Evolutionary conservation across 2,329 filamentous ascomycete genomes (phyloP).

Genomic region (Rutstroemia sp.): DNA sequence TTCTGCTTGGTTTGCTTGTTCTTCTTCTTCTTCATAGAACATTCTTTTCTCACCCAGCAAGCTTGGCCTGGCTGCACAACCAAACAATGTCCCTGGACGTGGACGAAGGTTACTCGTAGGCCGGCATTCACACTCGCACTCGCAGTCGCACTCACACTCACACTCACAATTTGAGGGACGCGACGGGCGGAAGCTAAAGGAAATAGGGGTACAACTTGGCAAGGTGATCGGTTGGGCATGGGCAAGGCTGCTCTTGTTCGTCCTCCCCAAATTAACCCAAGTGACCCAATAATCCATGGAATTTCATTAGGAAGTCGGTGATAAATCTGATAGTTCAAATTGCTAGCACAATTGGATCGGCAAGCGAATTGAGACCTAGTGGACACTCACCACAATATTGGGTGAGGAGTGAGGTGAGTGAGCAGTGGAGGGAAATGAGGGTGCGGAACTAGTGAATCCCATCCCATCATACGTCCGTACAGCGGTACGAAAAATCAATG

Average conservation of each 20-base stretch:
- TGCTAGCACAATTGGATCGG: background rate
- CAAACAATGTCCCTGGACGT: too few relatives aligned
- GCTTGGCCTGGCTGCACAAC: background rate
- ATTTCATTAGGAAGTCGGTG: background rate
- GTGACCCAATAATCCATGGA: background rate
- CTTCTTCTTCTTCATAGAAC: background rate
- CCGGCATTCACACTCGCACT: too few relatives aligned
- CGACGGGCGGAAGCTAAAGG: background rate
- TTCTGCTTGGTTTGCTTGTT: too few relatives aligned
- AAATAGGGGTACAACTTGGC: background rate
- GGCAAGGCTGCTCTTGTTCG: too few relatives aligned
- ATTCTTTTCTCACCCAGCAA: background rate
- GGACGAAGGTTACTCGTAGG: background rate
- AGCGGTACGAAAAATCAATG: slow-evolving; percentile 7
- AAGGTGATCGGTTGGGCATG: too few relatives aligned
- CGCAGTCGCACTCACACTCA: too few relatives aligned
- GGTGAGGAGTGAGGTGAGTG: background rate
- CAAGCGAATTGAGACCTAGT: background rate
- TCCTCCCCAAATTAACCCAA: too few relatives aligned
- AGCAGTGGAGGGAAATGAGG: background rate
- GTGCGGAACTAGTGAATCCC: background rate
- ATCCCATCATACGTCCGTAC: background rate
- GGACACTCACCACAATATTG: too few relatives aligned
- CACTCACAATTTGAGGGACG: too few relatives aligned
- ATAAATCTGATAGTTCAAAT: slow-evolving; percentile 1